phyloP scores from a whole-genome alignment of 208 protist genomes.

The Trypanosoma congolense region DNA sequence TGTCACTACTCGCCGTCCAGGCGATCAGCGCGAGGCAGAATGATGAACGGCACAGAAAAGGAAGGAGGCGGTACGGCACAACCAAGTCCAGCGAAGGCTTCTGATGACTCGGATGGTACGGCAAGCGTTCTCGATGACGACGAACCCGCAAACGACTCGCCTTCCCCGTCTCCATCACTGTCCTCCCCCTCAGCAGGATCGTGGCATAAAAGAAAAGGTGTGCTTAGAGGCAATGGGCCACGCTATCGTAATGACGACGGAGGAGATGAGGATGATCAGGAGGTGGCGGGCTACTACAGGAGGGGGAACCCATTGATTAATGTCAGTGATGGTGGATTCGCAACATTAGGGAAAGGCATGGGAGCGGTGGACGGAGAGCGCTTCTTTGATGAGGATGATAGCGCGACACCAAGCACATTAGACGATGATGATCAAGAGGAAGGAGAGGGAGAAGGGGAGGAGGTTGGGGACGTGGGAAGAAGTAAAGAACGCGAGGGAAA shows the following conservation, averaged over 20 bases:
- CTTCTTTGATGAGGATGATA: conserved; percentile 21
- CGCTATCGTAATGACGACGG: background rate
- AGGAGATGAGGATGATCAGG: background rate
- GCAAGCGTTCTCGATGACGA: conserved; percentile 31
- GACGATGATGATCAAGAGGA: conserved; percentile 36
- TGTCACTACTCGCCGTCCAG: background rate
- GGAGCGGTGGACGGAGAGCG: background rate
- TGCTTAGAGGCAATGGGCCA: background rate
- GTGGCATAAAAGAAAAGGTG: conserved; percentile 8
- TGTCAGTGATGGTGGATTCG: background rate
- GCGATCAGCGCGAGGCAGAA: background rate
- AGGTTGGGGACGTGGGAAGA: conserved; percentile 1
- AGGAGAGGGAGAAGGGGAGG: background rate
- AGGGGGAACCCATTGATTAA: background rate
- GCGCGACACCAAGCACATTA: conserved; percentile 57
- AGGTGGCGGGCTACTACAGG: background rate
- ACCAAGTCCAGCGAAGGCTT: background rate
- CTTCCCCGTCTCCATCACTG: conserved; percentile 20
- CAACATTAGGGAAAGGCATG: background rate
- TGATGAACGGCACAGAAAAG: background rate
- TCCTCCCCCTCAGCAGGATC: background rate
- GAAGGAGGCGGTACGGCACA: background rate
- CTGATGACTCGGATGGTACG: conserved; percentile 28
- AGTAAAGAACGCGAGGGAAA: background rate
- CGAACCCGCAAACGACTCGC: conserved; percentile 21